Base-by-base conservation (phyloP, 352 stramenopile genomes). In the Phytophthora chlamydospora region DNA sequence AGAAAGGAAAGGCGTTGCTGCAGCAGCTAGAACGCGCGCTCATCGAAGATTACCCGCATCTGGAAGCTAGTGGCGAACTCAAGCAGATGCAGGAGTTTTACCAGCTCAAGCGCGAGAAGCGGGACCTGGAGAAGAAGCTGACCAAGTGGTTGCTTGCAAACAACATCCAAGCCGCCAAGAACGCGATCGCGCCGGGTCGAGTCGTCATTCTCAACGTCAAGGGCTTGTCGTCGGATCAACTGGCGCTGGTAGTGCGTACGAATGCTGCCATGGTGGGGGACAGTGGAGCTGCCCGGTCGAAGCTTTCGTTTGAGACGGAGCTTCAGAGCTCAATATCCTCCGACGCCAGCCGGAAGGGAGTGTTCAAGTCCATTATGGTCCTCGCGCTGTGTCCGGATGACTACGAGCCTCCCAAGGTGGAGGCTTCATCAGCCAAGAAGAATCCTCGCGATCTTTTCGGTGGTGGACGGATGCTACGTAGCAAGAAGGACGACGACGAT, bases 321-420 rank as follows among this genome's bases (percentile, higher is more conserved):
- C 38, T 71, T 38, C 59, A 65, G 19, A 70, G 35, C 16, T 63
- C 67, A 38, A 41, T 33, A 33, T 35, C 40, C 21, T 35, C 19
- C 3, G 64, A 71, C 31, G 31, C 47, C 13, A 40, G 55, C 2
- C 51, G 57, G n/a, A 68, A 73, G 12, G 68, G 67, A 4, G 66
- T 90, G n/a, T 91, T 90, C 60, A 90, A 90, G 71, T 85, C 74
- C 2, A 80, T 93, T 56, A 89, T 84, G 16, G 72, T 93, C 8
- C 33, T 91, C 17, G 89, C 82, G 59, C 60, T 91, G 0, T 93
- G 84, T 13, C 70, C 78, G 0, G 76, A 90, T 13, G 66, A 84
- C 39, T 93, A 91, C 50, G 58, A 79, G 33, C 77, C 80, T 17
- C 82, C 84, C 13, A 75, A 76, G 21, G 58, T 71, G 16, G 60